Base-by-base conservation (phyloP, 305 asterid genomes). In the Rubia tinctorum region DNA sequence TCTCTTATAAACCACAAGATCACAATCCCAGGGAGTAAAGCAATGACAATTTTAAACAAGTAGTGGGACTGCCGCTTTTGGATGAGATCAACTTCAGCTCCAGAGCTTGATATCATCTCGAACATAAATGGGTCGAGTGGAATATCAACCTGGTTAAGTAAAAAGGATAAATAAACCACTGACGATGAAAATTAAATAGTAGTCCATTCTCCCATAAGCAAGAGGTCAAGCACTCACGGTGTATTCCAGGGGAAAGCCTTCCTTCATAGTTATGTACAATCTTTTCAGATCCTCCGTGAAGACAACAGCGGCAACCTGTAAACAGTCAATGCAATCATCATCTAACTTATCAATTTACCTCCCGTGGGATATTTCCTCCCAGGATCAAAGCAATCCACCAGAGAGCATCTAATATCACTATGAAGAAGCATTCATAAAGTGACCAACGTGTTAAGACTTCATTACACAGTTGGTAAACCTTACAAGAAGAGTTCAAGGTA, bases 251-350 rank as follows among this genome's bases (percentile, higher is more conserved):
- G 99, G 99, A 82, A 95, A 95, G 39, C 99, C 99, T 91, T 95
- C 99, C 75, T 91, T 92, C 99, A 95, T 92, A 83, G 96, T 92
- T 77, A 89, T 86, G 68, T 87, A 95, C 85, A 95, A 74, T 75
- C 96, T 89, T 86, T 95, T 95, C 83, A 95, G 87, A 81, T 95
- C 99, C 87, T 95, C 99, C 3, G 99, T 91, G 79, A 95, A 89
- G 69, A 95, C 99, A 84, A 92, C 86, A 60, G 98, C 96, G 80
- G 82, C 95, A 83, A 95, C 96, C 99, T 95, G 91, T 47, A 44
- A 72, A 77, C 53, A 80, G 74, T 68, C 15, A 73, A 45, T 20
- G 62, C 66, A 68, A 75, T 79, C 68, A 75, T 68, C 69, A 78
- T 49, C 65, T 72, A 73, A 73, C 73, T 61, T 72, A 69, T 75